Evolutionary conservation across 2,329 filamentous ascomycete genomes (phyloP).

Genomic region (Penicillium sp.): DNA sequence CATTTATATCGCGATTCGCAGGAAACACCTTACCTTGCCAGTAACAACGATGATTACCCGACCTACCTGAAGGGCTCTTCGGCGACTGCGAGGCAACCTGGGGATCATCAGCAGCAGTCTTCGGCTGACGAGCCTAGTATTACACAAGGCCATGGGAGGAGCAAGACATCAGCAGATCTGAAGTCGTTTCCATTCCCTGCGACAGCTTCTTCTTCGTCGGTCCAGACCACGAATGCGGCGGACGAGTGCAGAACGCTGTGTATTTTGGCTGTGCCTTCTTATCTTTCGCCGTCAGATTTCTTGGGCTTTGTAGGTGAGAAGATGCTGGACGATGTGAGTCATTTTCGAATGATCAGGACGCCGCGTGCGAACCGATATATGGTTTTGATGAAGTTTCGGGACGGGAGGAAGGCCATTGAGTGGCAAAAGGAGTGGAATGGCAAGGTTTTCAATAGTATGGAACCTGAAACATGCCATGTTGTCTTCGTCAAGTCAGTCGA

Average conservation of each 20-base stretch:
- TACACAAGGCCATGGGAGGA: not conserved
- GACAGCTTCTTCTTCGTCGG: slow-evolving; percentile 10
- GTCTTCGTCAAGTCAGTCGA: slow-evolving; percentile 92
- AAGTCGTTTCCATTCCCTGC: slow-evolving; percentile 20
- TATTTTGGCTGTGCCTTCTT: slow-evolving; percentile 90
- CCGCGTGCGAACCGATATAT: slow-evolving; percentile 87
- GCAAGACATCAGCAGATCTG: not conserved
- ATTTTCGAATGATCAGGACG: slow-evolving; percentile 93
- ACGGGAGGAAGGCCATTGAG: slow-evolving; percentile 67
- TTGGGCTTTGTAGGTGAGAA: slow-evolving; percentile 87
- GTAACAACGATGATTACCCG: slow-evolving; percentile 46
- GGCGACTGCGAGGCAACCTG: slow-evolving; percentile 31
- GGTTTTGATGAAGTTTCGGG: slow-evolving; percentile 90
- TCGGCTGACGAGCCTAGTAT: not conserved
- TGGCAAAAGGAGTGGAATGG: slow-evolving; percentile 91
- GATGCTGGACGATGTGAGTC: slow-evolving; percentile 81
- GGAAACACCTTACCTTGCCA: slow-evolving; percentile 62
- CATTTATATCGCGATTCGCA: slow-evolving; percentile 87
- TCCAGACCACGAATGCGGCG: slow-evolving; percentile 49
- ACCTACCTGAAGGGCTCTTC: slow-evolving; percentile 40
- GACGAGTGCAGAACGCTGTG: slow-evolving; percentile 83
- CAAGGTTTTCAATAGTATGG: slow-evolving; percentile 87
- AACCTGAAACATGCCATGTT: slow-evolving; percentile 93
- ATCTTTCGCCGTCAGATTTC: slow-evolving; percentile 87
- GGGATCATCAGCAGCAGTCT: slow-evolving; percentile 23